Base-by-base conservation (phyloP, 139 green algal species). In the Chlorella ohadii region DNA sequence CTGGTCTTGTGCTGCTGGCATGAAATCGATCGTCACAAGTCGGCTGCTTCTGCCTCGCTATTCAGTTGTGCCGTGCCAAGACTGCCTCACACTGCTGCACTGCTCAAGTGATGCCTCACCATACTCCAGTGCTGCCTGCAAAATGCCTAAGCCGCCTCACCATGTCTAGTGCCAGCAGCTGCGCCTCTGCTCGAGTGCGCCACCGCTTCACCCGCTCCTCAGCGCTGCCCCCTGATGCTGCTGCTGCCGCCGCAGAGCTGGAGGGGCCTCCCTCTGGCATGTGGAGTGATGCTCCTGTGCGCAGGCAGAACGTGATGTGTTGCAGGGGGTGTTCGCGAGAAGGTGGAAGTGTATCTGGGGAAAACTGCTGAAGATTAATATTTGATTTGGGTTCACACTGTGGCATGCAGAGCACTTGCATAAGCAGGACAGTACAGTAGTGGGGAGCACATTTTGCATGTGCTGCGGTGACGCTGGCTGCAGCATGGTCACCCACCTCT, bases 151-250 rank as follows among this genome's bases (percentile, higher is more conserved):
- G 71, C 33, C 17, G 28, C 12, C 76, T 22, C 76, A 82, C 76
- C 87, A 98, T 93, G 88, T 98, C 95, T 11, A 97, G 78, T 0
- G 91, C 92, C 36, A 98, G 83, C 51, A 96, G 81, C 74, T 85
- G 63, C 1, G 59, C 76, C 76, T 82, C 76, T 31, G 76, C 59
- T 34, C 76, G 57, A 2, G 76, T 82, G 76, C 76, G 76, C 76
- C 76, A 82, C 33, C 38, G 36, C 75, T 71, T 57, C 36, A 82
- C 57, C 11, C 68, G 68, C 22, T 59, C 51, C 51, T 19, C 68
- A n/a, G 36, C 25, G 66, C 33, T 34, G 66, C 66, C 65, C 19
- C n/a, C 44, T 70, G 41, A 28, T 3, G 16, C 59, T 20, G 51
- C 36, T 11, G 61, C 51, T 36, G 78, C 68, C 15, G 64, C 64